Evolutionary conservation across 805 yeast genomes (phyloP).

Genomic region (Candida methanosorbosa): DNA sequence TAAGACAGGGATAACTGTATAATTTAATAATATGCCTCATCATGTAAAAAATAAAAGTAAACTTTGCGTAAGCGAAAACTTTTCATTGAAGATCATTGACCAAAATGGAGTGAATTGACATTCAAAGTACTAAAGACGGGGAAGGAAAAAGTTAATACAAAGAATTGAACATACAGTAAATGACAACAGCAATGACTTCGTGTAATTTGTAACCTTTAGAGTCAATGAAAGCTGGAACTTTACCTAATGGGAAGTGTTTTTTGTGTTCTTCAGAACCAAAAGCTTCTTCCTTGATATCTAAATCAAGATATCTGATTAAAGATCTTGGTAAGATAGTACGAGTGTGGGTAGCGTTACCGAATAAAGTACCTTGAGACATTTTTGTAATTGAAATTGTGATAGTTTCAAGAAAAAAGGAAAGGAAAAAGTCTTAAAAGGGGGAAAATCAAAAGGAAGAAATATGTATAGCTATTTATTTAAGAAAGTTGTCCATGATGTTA

Average conservation of each 20-base stretch:
- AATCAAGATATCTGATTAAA: conserved; percentile 47
- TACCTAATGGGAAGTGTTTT: conserved; percentile 53
- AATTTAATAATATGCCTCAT: conserved; percentile 43
- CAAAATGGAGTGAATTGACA: conserved; percentile 1
- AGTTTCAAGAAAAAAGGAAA: not conserved
- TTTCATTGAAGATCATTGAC: not conserved
- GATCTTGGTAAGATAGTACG: conserved; percentile 24
- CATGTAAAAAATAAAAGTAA: conserved; percentile 32
- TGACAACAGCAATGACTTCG: conserved; percentile 57
- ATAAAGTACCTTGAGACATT: conserved; percentile 28
- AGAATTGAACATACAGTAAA: conserved; percentile 31
- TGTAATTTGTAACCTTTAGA: conserved; percentile 65
- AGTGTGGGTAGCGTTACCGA: conserved; percentile 21
- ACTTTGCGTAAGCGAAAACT: too few relatives aligned
- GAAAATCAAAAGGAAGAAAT: not conserved
- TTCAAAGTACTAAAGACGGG: not conserved
- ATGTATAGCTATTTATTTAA: too few relatives aligned
- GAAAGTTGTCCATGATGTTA: too few relatives aligned
- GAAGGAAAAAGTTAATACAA: not conserved
- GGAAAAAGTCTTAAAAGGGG: not conserved
- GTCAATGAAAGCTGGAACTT: conserved; percentile 62
- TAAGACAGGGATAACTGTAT: conserved; percentile 87
- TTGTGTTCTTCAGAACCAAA: conserved; percentile 32
- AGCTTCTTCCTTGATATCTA: conserved; percentile 41
- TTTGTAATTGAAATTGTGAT: conserved; percentile 2